Evolutionary conservation across 805 yeast genomes (phyloP), one percentile per base, ranked within the genome.

Genomic region (Danielozyma ontarioensis): DNA sequence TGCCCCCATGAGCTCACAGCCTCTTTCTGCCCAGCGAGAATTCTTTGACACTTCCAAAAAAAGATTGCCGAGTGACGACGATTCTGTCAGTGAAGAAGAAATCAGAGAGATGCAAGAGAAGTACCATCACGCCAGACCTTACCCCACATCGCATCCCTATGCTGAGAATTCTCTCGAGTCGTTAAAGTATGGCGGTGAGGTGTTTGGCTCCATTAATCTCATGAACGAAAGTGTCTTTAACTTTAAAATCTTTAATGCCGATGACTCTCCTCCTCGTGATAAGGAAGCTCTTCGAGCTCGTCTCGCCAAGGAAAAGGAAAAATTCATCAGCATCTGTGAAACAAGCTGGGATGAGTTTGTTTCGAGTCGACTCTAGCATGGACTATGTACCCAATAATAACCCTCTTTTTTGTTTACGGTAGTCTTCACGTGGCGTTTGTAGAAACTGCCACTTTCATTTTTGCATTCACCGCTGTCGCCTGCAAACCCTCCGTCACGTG

Each of bases 1-100:
- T 14, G 78, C 78, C 0, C 79, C 78, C 8, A 44, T 70, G 26
- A 55, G 55, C 17, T 68, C 76, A 12, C 79, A 74, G 45, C 78
- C 79, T 4, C 52, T 72, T 7, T 63, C 72, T 26, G 70, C 78
- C 0, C 76, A 72, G 44, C 50, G 60, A 15, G 69, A 61, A 32
- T 57, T 50, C 33, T 70, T 70, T 38, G 55, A 45, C 22, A 32
- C 32, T 6, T 31, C 31, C 24, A 28, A 31, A 4, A 19, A 23
- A 24, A 13, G 14, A 16, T 11, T 28, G 7, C 4, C 25, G 17
- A 26, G 31, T 40, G 46, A 48, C 7, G 61, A 55, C 13, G 64
- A 59, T 33, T 58, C 59, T 4, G 55, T 48, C 3, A 45, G 58
- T 6, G 59, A 52, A 16, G 61, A 56, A 14, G 64, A 58, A 34